A percentile compares a stretch with the other conserved stretches of the same genome.
Conservation (phyloP, 2,329 filamentous ascomycete species). For the Gaeumannomyces sp. region DNA sequence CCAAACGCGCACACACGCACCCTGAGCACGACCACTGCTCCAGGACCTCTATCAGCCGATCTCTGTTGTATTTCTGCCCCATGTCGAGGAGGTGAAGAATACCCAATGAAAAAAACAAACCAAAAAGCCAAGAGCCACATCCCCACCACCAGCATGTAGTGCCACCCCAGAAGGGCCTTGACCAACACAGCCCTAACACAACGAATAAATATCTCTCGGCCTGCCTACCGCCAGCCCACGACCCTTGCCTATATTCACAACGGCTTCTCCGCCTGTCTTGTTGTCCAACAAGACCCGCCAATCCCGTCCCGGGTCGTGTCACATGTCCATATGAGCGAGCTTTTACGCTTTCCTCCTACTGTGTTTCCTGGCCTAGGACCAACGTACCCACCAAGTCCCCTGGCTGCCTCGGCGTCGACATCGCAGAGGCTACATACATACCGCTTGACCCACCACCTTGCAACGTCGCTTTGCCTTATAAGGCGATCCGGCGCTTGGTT, state of each 20-base stretch:
- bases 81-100: too few species aligned
- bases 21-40: background rate
- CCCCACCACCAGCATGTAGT: constrained; percentile 4
- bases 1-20: background rate
- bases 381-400: background rate
- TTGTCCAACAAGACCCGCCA: background rate
- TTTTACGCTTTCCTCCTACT: background rate
- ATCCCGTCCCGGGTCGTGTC: background rate
- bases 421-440: background rate
- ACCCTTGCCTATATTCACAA: background rate
- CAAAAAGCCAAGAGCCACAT: too few species aligned
- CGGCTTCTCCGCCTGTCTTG: background rate
- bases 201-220: background rate
- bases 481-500: background rate
- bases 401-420: background rate
- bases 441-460: background rate
- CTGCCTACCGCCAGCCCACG: background rate
- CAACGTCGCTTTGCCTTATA: background rate
- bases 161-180: constrained; percentile 8
- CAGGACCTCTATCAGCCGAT: background rate
- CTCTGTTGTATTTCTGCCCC: background rate
- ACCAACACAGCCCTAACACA: constrained; percentile 1
- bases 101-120: too few species aligned
- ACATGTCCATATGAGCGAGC: background rate
- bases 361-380: background rate